Base-by-base conservation (phyloP, 805 yeast species). In the Ogataea pini region DNA sequence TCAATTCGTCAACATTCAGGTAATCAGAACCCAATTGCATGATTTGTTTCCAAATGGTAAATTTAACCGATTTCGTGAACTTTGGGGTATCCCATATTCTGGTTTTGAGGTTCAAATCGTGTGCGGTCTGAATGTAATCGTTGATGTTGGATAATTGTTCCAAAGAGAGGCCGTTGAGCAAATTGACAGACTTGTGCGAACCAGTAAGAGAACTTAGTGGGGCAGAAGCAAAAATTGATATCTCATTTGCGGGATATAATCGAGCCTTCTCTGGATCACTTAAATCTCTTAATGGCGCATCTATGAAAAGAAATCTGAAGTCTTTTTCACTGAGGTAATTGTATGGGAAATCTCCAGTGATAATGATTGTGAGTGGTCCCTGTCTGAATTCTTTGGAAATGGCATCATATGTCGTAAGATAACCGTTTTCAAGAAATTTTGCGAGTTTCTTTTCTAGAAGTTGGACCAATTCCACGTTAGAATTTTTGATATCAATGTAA, bases 81-180 rank as follows among this genome's bases (percentile, higher is more conserved):
- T 69, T 70, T 1, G 88, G 83, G 5, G 82, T 83, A 22, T 83
- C 90, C 90, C 91, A 86, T 32, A 85, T 70, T 46, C 91, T 69
- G 0, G 86, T 76, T 54, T 74, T 74, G 43, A 85, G 57, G n/a
- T 77, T 76, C 40, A 70, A 49, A 2, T 63, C 57, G 57, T 83
- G 88, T 3, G 86, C 82, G 22, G 51, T 45, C 2, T 48, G 46
- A 10, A 63, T 46, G 38, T 33, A 51, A 4, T 50, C 45, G 18
- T 55, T 49, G 18, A 79, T 47, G 9, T 41, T 60, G 1, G 46
- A 44, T 42, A 60, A 49, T 49, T 77, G 79, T 1, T 50, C 54
- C 0, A 50, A 47, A 8, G 63, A 62, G 28, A 80, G 66, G 2
- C 77, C 73, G 33, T 50, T 42, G 41, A 46, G 54, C 17, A 51